Evolutionary conservation across 306 rosid species (phyloP), one percentile per base, ranked within the genome.

Genomic region (Medicago ruthenica): DNA sequence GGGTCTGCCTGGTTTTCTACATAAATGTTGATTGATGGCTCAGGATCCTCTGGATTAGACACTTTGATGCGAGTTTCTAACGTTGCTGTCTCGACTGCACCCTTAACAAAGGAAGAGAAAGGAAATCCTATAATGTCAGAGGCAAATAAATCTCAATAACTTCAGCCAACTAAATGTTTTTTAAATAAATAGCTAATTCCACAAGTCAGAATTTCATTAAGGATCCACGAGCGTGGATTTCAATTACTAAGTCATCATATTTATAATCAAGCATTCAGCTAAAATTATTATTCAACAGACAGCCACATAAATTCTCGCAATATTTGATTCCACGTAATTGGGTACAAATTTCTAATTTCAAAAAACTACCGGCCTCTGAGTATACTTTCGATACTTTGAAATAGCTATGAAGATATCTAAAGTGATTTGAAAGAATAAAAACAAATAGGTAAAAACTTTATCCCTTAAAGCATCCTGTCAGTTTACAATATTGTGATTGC

Each of bases 1-100:
- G 96, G 96, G 74, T 92, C 96, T 31, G 94, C 96, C 79, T 96
- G 99, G 84, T 89, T 92, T 86, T 96, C 99, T 58, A 96, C 98
- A 50, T 92, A 92, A 76, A 96, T 85, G 76, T 87, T 96, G 47
- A 96, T 84, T 68, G 81, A 79, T 53, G 99, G 98, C 75, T 92
- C 93, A 16, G 85, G 92, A 86, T 87, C 93, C 59, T 88, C 96
- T 36, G 97, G 90, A 73, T 89, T 96, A 78, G 86, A 87, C 80
- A 92, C 99, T 84, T 96, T 92, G 77, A 92, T 86, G 78, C 98
- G 98, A 66, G 94, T 75, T 71, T 96, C 98, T 86, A 92, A 53
- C 18, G 92, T 83, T 60, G 92, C 76, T 31, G 93, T 90, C 80
- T 92, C 98, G 59, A 90, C 55, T 74, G 91, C 99, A 58, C 98